These are phyloP conservation scores for Bauhinia variegata DNA, from an alignment of 306 rosid genomes.

Conservation along the genomic window DNA sequence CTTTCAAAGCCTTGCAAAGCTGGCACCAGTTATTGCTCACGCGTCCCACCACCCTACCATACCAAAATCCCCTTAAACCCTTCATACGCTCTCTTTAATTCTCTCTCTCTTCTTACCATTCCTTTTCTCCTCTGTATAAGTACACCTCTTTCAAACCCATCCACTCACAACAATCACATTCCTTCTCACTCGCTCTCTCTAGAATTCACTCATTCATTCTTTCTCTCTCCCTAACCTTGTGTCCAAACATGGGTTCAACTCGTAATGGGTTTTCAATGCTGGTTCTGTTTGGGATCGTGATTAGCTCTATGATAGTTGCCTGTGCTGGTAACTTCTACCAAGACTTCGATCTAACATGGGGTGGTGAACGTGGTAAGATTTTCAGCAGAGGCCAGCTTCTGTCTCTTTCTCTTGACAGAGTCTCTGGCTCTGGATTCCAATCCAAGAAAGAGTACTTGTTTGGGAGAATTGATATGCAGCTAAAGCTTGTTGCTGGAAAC, in stretches of 20 bases:
- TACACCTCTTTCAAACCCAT: slow-evolving; percentile 38
- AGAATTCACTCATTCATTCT: too few species aligned
- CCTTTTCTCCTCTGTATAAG: background rate
- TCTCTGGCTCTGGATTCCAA: slow-evolving; percentile 81
- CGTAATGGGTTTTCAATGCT: slow-evolving; percentile 30
- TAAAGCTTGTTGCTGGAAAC: slow-evolving; percentile 76
- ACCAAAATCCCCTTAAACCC: slow-evolving; percentile 6
- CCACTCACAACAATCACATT: slow-evolving; percentile 32
- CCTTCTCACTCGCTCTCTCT: slow-evolving; percentile 14
- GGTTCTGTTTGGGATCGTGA: slow-evolving; percentile 35
- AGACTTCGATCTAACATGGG: slow-evolving; percentile 67
- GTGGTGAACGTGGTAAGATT: slow-evolving; percentile 61
- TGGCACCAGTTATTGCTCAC: slow-evolving; percentile 69
- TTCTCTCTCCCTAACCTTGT: background rate
- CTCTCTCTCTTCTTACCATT: background rate
- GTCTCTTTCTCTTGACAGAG: slow-evolving; percentile 68
- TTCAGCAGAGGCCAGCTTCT: slow-evolving; percentile 66
- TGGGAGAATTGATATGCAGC: slow-evolving; percentile 75
- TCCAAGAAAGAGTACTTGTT: slow-evolving; percentile 68
- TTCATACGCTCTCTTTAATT: background rate
- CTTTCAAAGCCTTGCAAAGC: slow-evolving; percentile 55
- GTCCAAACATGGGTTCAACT: slow-evolving; percentile 42
- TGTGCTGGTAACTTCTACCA: slow-evolving; percentile 43
- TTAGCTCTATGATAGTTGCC: too few species aligned
- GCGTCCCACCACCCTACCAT: slow-evolving; percentile 43